Conservation (phyloP, 2,329 filamentous ascomycete genomes). For the Knufia fluminis region DNA sequence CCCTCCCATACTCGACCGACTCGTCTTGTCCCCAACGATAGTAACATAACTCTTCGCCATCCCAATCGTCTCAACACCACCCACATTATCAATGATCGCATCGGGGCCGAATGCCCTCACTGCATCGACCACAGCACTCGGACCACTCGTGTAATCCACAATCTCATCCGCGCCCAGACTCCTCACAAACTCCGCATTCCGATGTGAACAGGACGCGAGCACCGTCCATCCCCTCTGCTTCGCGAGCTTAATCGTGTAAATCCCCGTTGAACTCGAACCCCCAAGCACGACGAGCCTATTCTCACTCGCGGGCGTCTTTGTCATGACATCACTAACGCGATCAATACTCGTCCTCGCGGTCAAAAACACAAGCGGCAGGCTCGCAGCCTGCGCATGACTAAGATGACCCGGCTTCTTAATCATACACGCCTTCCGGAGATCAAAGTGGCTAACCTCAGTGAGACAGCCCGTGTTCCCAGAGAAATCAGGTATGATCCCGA, state of each 20-base stretch:
- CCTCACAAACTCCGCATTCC: slow-evolving; percentile 41
- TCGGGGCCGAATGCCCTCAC: slow-evolving; percentile 40
- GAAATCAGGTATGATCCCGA: slow-evolving; percentile 11
- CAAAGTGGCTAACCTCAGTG: slow-evolving; percentile 14
- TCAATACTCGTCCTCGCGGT: slow-evolving; percentile 15
- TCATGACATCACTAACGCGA: slow-evolving; percentile 12
- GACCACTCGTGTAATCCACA: slow-evolving; percentile 31
- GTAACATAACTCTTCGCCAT: slow-evolving; percentile 44
- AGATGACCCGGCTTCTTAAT: slow-evolving; percentile 14
- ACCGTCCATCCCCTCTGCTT: slow-evolving; percentile 52
- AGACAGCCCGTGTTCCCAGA: slow-evolving; percentile 12
- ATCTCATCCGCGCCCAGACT: slow-evolving; percentile 34
- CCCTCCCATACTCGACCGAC: slow-evolving; percentile 40
- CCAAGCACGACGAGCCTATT: slow-evolving; percentile 56
- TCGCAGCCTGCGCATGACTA: slow-evolving; percentile 13
- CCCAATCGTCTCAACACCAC: slow-evolving; percentile 44
- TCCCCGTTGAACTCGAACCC: slow-evolving; percentile 52
- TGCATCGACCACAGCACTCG: slow-evolving; percentile 37
- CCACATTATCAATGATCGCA: slow-evolving; percentile 50
- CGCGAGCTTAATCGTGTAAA: slow-evolving; percentile 53
- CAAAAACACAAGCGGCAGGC: slow-evolving; percentile 16
- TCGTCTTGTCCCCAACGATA: slow-evolving; percentile 40
- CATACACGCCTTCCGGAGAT: slow-evolving; percentile 12
- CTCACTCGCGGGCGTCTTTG: slow-evolving; percentile 27
- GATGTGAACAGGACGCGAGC: slow-evolving; percentile 47